These are phyloP conservation scores for Babesia microti DNA, from an alignment of 169 alveolate genomes.

Conservation along the genomic window DNA sequence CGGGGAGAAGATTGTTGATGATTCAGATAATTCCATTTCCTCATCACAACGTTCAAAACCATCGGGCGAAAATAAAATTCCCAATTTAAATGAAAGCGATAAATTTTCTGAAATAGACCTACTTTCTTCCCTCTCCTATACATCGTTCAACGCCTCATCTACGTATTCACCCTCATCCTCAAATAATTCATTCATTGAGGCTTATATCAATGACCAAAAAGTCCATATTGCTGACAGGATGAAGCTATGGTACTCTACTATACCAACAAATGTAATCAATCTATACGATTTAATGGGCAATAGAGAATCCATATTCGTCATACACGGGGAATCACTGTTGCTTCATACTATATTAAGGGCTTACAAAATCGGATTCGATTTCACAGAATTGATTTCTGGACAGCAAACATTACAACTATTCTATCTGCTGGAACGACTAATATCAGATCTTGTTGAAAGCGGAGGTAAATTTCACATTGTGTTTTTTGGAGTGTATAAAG, in stretches of 20 bases:
- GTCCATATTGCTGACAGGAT: conserved; percentile 12
- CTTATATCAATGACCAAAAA: conserved; percentile 7
- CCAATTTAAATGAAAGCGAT: no score
- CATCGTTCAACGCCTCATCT: no score
- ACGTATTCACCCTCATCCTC: no score
- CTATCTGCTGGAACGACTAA: conserved; percentile 28
- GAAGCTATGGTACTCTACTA: conserved; percentile 38
- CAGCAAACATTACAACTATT: conserved; percentile 38
- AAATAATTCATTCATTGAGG: no score
- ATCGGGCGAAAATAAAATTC: no score
- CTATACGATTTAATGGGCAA: conserved; percentile 24
- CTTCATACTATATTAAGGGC: conserved; percentile 33
- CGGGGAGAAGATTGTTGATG: no score
- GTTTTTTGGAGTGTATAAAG: conserved; percentile 49
- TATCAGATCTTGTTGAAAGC: conserved; percentile 5
- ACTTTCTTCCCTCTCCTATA: no score
- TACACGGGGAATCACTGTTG: conserved; percentile 41
- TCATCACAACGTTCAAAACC: no score
- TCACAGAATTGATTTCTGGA: conserved; percentile 22
- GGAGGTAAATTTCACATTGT: conserved; percentile 45
- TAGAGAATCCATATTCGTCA: conserved; percentile 23
- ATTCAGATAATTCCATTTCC: no score
- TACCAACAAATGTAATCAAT: conserved; percentile 18
- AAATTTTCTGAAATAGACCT: no score
- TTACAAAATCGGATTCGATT: conserved; percentile 29